Conservation (phyloP, 306 rosid species). For the Vicia sativa region DNA sequence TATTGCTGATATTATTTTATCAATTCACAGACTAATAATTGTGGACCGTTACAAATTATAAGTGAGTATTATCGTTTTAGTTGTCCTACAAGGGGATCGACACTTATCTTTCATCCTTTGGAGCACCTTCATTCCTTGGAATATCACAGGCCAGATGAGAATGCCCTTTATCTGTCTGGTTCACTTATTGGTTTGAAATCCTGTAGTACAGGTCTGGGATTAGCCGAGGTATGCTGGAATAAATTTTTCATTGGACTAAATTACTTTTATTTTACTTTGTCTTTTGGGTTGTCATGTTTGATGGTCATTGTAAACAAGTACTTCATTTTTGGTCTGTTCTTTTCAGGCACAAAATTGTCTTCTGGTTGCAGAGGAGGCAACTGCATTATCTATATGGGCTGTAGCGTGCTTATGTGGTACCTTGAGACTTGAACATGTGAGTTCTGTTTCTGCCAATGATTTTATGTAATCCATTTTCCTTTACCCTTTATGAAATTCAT, state of each 20-base stretch:
- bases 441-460: constrained; percentile 34
- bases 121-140: constrained; percentile 56
- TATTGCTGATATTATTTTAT: constrained; percentile 26
- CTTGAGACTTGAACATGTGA: constrained; percentile 91
- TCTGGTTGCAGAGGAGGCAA: constrained; percentile 89
- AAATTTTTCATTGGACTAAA: constrained; percentile 23
- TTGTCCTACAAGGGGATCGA: constrained; percentile 78
- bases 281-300: constrained; percentile 11
- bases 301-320: constrained; percentile 7
- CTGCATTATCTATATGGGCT: constrained; percentile 91
- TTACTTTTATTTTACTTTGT: constrained; percentile 24
- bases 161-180: constrained; percentile 65
- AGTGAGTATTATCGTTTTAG: constrained; percentile 73
- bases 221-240: constrained; percentile 73
- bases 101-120: constrained; percentile 77
- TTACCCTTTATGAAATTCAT: constrained; percentile 23
- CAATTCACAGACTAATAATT: constrained; percentile 71
- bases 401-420: constrained; percentile 93
- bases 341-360: constrained; percentile 81
- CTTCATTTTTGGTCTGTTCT: constrained; percentile 43
- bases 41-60: constrained; percentile 84
- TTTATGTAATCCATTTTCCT: constrained; percentile 26
- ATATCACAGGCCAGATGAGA: constrained; percentile 60
- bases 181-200: constrained; percentile 79
- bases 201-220: constrained; percentile 65